These are phyloP conservation scores for Aspergillus nidulans DNA, from an alignment of 495 filamentous ascomycete genomes.

Conservation along the genomic window DNA sequence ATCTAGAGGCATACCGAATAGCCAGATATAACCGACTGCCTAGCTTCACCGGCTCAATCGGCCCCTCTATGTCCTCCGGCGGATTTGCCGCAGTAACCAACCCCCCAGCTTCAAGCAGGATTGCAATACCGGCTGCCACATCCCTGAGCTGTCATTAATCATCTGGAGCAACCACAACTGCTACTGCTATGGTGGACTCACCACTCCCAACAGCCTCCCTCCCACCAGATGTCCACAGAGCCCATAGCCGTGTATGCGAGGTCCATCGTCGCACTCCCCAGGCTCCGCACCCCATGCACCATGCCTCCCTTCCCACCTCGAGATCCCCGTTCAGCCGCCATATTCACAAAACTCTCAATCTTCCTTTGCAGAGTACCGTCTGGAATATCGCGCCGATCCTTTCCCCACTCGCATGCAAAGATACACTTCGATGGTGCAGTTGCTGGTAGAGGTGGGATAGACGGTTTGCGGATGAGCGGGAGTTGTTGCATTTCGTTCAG, in stretches of 20 bases:
- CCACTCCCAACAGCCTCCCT: slow-evolving; percentile 58
- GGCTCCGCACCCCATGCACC: slow-evolving; percentile 54
- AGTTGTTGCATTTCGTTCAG: slow-evolving; percentile 56
- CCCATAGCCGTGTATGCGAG: slow-evolving; percentile 56
- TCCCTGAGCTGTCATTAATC: slow-evolving; percentile 32
- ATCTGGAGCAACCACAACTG: neutral
- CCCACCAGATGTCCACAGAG: slow-evolving; percentile 55
- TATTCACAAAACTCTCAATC: slow-evolving; percentile 65
- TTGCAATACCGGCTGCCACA: slow-evolving; percentile 53
- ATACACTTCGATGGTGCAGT: slow-evolving; percentile 62
- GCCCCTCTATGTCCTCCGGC: slow-evolving; percentile 47
- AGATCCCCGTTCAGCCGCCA: slow-evolving; percentile 59
- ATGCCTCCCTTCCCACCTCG: slow-evolving; percentile 59
- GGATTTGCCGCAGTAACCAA: slow-evolving; percentile 65
- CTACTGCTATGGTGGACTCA: slow-evolving; percentile 20
- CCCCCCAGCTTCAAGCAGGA: slow-evolving; percentile 57
- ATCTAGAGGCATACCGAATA: slow-evolving; percentile 42
- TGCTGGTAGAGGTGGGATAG: slow-evolving; percentile 54
- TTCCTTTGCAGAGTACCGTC: slow-evolving; percentile 63
- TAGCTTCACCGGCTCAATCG: slow-evolving; percentile 53
- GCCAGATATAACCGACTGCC: slow-evolving; percentile 63
- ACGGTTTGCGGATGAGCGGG: slow-evolving; percentile 52
- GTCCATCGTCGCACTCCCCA: slow-evolving; percentile 58
- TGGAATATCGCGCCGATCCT: slow-evolving; percentile 57
- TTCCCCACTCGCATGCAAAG: slow-evolving; percentile 69